A percentile compares a stretch with the other conserved stretches of the same genome.
Conservation (phyloP, 2,329 filamentous ascomycete genomes). For the Calonectria ilicicola region DNA sequence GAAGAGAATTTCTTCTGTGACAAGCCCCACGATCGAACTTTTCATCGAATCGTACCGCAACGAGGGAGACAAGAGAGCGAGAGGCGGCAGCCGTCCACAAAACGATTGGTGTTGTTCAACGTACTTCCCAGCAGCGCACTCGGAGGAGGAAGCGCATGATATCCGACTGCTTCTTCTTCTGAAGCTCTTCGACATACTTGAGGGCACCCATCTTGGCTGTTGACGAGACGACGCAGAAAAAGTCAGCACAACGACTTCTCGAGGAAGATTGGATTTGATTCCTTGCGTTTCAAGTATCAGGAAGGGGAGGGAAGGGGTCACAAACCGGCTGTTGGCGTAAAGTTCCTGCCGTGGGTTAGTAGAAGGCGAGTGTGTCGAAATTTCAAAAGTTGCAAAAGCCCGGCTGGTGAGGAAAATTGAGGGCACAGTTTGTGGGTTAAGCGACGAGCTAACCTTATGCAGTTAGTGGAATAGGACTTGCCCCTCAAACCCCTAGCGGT, state of each 20-base stretch:
- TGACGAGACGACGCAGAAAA: constrained; percentile 29
- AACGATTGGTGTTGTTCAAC: constrained; percentile 60
- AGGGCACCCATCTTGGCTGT: constrained; percentile 95
- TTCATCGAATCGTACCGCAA: constrained; percentile 16
- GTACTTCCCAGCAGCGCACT: constrained; percentile 99
- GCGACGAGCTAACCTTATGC: constrained; percentile 46
- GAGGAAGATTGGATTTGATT: not conserved
- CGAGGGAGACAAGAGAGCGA: constrained; percentile 30
- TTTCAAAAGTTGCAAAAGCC: constrained; percentile 41
- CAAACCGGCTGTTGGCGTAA: constrained; percentile 52
- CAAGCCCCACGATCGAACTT: constrained; percentile 24
- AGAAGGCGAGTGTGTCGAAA: constrained; percentile 48
- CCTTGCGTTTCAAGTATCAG: not conserved
- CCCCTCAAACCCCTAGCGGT: constrained; percentile 37
- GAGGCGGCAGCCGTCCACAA: constrained; percentile 50
- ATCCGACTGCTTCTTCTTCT: constrained; percentile 99
- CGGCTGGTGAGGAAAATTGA: constrained; percentile 53
- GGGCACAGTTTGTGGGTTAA: constrained; percentile 53
- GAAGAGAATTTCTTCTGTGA: constrained; percentile 31
- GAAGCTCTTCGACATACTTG: constrained; percentile 99
- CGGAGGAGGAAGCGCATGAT: constrained; percentile 99
- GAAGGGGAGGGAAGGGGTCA: constrained; percentile 30
- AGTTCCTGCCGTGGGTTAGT: constrained; percentile 54
- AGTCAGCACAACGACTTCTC: constrained; percentile 38
- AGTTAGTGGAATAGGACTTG: constrained; percentile 45